Base-by-base conservation (phyloP, 2,329 filamentous ascomycete species). In the Penicillium sp. region DNA sequence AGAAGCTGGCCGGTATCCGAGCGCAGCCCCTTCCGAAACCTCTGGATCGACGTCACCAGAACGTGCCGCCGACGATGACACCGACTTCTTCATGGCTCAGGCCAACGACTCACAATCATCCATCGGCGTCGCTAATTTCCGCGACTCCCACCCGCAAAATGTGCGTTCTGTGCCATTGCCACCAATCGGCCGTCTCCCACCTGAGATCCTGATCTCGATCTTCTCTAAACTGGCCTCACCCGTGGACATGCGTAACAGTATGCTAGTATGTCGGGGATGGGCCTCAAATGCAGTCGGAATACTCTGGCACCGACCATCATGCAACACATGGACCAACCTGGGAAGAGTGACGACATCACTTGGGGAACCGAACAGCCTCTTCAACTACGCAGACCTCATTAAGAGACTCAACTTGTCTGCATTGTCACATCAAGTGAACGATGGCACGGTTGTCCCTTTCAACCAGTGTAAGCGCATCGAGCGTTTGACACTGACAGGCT, bases 241-340 rank as follows among this genome's bases (percentile, higher is more conserved):
- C 2, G 77, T 80, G 42, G 93, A 99, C 68, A 82, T 97, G 63
- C 83, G 91, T 62, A 88, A 87, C 74, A 95, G 90, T 75, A 92
- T 97, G 89, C 80, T 94, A 60, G 92, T 96, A n/a, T 97, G 88
- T 68, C 92, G 92, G 74, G 85, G 88, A 58, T 99, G 94, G 94
- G 89, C 94, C 27, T 82, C 88, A 59, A 97, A 97, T 70, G 88
- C 89, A 48, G 94, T 97, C 62, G 93, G 94, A 59, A 83, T 96
- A 61, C 81, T 99, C 21, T 99, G 94, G 94, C 92, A 97, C 73
- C 84, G 94, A 38, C 94, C 94, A 1, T 87, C 90, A 27, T 97
- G 94, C 77, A 92, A 88, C 66, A 90, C 86, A 64, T 97, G 91
- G 89, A 75, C 81, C 11, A 92, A 92, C 69, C 85, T 97, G 65